phyloP scores from a whole-genome alignment of 805 yeast genomes.

The Candida pini region DNA sequence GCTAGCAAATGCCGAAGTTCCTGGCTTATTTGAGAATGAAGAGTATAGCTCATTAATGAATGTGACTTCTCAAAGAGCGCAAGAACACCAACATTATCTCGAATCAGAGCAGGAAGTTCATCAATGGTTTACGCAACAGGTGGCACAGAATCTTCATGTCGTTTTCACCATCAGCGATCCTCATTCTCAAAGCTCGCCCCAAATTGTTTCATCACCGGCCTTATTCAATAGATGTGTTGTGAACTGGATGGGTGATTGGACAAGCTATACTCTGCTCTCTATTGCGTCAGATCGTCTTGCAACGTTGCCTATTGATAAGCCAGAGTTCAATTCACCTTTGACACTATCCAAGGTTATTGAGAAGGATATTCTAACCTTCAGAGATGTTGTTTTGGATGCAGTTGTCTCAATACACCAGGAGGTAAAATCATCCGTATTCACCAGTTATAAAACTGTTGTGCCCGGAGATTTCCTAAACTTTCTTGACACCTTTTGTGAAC shows the following conservation, averaged over 20 bases:
- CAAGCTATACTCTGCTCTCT: constrained; percentile 39
- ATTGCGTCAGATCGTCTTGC: constrained; percentile 35
- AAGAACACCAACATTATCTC: constrained; percentile 53
- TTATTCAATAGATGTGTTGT: constrained; percentile 83
- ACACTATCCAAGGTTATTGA: constrained; percentile 11
- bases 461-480: constrained; percentile 58
- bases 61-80: constrained; percentile 51
- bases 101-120: constrained; percentile 68
- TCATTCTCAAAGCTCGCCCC: constrained; percentile 30
- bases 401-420: constrained; percentile 42
- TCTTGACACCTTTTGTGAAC: constrained; percentile 35
- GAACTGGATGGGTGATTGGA: constrained; percentile 88
- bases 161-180: constrained; percentile 69
- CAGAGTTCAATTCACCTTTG: constrained; percentile 34
- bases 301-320: constrained; percentile 46
- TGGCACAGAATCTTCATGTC: constrained; percentile 73
- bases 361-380: constrained; percentile 6
- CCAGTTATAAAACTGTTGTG: constrained; percentile 15
- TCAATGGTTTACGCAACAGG: constrained; percentile 65
- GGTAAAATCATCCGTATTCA: neutral
- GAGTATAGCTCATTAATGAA: constrained; percentile 49
- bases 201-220: constrained; percentile 75
- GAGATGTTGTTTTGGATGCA: constrained; percentile 40
- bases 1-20: constrained; percentile 89
- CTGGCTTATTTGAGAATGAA: constrained; percentile 80